Evolutionary conservation across 2,329 filamentous ascomycete genomes (phyloP), one percentile per base, ranked within the genome.

Genomic region (Pestalotiopsis sp.): DNA sequence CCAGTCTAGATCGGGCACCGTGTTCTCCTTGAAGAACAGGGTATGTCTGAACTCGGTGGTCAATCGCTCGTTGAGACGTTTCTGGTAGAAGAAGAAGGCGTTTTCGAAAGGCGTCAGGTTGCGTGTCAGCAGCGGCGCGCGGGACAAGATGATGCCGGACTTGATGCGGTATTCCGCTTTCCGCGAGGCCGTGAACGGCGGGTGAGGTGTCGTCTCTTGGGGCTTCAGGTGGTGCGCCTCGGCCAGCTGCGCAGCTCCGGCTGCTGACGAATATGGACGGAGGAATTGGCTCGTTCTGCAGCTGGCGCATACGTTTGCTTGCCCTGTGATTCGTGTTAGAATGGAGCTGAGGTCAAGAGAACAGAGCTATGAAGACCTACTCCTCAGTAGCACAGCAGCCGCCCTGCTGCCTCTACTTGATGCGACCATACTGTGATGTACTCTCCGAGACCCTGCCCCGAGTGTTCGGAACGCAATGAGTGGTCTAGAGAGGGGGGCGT

Each of bases 1-100:
- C 93, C 94, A 98, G 83, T 98, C 95, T 64, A 94, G 85, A 73
- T 95, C 93, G 9, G 90, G 87, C 1, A 94, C 91, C 12, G 95
- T 97, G 77, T 93, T 93, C 74, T 91, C 91, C 85, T 97, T 97
- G 88, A 95, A 97, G 87, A 97, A 99, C 83, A 98, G 96, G 79
- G 93, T 93, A 73, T 93, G 90, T 68, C 92, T 92, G 81, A 98
- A 99, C 1, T 95, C 93, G 4, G 96, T 87, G 23, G 91, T 90
- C 66, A 97, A 87, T 58, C 96, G 93, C 85, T 99, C 96, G 81
- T 98, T 97, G 70, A 99, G 87, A 14, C 96, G 94, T 76, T 95
- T 95, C 84, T 99, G 96, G 84, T 99, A 99, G 80, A 99, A 94
- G 86, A 92, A 97, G 83, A 92, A 98, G 72, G 95, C 87, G 77